phyloP scores from a whole-genome alignment of 1,139 yeast species.

The Yamadazyma taylorii region DNA sequence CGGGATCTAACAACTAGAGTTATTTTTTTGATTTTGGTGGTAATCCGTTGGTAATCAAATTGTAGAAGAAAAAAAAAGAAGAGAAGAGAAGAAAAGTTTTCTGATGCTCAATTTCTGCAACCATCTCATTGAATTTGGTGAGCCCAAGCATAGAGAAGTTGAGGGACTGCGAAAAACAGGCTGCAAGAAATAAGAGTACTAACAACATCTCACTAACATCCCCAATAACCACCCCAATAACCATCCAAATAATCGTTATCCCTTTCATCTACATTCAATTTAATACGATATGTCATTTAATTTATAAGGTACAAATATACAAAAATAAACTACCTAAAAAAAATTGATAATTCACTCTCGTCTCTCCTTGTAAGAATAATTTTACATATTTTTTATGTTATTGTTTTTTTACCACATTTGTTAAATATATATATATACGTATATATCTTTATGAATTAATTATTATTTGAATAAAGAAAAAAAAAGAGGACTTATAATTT shows the following conservation, averaged over 20 bases:
- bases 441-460: constrained; percentile 13
- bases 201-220: too few relatives aligned
- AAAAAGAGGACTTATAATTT: neutral
- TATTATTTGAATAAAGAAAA: constrained; percentile 8
- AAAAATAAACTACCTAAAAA: constrained; percentile 11
- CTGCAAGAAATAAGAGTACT: too few relatives aligned
- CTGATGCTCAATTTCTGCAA: too few relatives aligned
- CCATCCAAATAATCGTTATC: too few relatives aligned
- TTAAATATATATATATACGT: neutral
- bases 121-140: neutral
- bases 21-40: constrained; percentile 31
- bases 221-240: too few relatives aligned
- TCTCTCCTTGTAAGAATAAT: too few relatives aligned
- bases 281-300: constrained; percentile 18
- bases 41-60: constrained; percentile 49
- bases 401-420: constrained; percentile 1
- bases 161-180: neutral
- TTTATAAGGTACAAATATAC: constrained; percentile 24
- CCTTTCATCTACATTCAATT: too few relatives aligned
- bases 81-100: too few relatives aligned
- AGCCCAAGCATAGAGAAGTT: neutral
- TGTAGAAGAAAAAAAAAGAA: constrained; percentile 19
- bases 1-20: constrained; percentile 21
- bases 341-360: too few relatives aligned
- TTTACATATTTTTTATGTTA: neutral